Evolutionary conservation across 306 rosid species (phyloP).

Genomic region (Canavalia gladiata): DNA sequence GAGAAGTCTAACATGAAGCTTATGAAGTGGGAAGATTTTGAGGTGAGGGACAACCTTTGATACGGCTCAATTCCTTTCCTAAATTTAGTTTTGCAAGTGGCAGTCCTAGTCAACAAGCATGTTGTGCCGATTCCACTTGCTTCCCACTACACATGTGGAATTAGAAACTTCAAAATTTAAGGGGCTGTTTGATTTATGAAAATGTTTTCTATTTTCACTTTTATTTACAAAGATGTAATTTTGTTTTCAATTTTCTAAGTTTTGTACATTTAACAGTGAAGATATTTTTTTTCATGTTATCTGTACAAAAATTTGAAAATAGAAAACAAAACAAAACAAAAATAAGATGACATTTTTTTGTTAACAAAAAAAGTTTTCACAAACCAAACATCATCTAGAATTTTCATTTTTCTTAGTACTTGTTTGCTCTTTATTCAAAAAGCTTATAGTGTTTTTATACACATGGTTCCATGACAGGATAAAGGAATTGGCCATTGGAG

Average conservation of each 20-base stretch:
- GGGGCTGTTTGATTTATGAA: no score
- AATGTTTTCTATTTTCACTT: no score
- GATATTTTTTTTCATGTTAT: no score
- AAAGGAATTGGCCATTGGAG: constrained; percentile 91
- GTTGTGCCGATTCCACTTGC: constrained; percentile 1
- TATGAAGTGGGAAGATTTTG: constrained; percentile 92
- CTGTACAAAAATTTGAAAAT: no score
- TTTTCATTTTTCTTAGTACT: constrained; percentile 21
- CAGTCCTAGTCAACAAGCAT: not conserved
- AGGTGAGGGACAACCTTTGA: constrained; percentile 55
- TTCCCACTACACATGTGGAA: not conserved
- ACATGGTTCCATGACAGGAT: constrained; percentile 61
- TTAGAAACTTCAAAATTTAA: not conserved
- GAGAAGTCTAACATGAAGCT: constrained; percentile 88
- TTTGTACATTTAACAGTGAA: no score
- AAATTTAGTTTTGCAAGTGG: constrained; percentile 7
- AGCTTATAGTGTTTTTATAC: constrained; percentile 2
- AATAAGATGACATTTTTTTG: no score
- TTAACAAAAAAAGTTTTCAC: no score
- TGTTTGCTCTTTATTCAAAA: not conserved
- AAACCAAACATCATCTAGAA: no score
- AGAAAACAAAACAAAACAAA: no score
- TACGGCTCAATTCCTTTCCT: constrained; percentile 11
- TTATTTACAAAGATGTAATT: no score
- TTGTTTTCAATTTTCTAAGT: no score